Conservation (phyloP, 2,329 filamentous ascomycete genomes). For the Penicillium paneum region DNA sequence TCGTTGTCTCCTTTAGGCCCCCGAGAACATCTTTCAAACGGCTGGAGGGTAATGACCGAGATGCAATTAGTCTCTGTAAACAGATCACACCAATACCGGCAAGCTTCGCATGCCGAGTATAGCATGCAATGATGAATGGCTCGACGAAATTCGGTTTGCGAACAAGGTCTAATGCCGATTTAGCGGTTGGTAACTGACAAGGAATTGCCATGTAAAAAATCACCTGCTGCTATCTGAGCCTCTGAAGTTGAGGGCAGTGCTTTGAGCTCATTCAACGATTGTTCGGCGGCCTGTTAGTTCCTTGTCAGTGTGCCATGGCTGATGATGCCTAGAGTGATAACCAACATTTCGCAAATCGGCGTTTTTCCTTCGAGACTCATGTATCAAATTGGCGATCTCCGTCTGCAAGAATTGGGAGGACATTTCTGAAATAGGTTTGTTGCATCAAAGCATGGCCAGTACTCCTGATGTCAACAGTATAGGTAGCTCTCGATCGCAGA, state of each 20-base stretch:
- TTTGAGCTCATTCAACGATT: slow-evolving; percentile 86
- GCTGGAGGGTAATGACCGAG: slow-evolving; percentile 71
- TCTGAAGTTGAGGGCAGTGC: slow-evolving; percentile 70
- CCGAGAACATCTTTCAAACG: slow-evolving; percentile 83
- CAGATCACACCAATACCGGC: slow-evolving; percentile 83
- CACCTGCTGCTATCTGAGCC: slow-evolving; percentile 69
- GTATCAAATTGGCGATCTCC: slow-evolving; percentile 85
- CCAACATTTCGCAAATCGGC: slow-evolving; percentile 72
- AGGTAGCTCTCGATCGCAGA: slow-evolving; percentile 3
- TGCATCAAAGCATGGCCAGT: slow-evolving; percentile 32
- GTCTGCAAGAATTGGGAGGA: slow-evolving; percentile 84
- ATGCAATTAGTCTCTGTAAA: slow-evolving; percentile 81
- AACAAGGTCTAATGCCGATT: slow-evolving; percentile 65
- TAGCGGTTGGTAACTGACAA: not conserved
- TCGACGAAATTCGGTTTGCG: slow-evolving; percentile 81
- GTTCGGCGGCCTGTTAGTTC: slow-evolving; percentile 73
- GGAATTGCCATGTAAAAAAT: slow-evolving; percentile 13
- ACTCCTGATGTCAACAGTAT: slow-evolving; percentile 16
- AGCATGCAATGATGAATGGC: slow-evolving; percentile 90
- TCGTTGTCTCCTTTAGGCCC: slow-evolving; percentile 77
- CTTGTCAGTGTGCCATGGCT: slow-evolving; percentile 22
- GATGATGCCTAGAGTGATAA: slow-evolving; percentile 13
- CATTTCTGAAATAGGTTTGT: slow-evolving; percentile 56
- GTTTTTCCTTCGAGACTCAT: slow-evolving; percentile 94
- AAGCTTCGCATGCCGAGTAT: slow-evolving; percentile 85